Conservation (phyloP, 2,329 filamentous ascomycete genomes). For the Sodiomyces alkalinus region DNA sequence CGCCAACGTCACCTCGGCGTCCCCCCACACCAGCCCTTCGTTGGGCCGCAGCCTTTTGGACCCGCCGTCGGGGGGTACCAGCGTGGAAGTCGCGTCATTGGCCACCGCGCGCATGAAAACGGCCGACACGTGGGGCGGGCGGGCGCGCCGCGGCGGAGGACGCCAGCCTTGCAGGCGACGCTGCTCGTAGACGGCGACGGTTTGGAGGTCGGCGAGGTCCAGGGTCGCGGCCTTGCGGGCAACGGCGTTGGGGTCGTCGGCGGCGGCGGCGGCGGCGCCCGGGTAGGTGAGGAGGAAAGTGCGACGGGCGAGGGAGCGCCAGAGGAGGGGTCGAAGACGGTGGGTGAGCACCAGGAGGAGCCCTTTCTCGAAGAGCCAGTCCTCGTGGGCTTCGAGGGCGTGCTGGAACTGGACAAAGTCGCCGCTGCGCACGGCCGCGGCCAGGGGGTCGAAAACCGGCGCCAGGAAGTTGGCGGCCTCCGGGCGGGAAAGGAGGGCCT, state of each 20-base stretch:
- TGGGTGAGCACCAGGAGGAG: slow-evolving; percentile 63
- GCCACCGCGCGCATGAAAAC: slow-evolving; percentile 36
- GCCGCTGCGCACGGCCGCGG: slow-evolving; percentile 54
- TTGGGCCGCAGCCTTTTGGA: slow-evolving; percentile 35
- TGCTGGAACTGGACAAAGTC: slow-evolving; percentile 60
- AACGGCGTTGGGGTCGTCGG: slow-evolving; percentile 21
- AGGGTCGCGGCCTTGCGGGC: slow-evolving; percentile 57
- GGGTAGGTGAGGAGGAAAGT: slow-evolving; percentile 66
- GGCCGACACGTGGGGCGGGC: slow-evolving; percentile 28
- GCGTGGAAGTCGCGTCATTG: slow-evolving; percentile 27
- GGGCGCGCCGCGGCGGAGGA: slow-evolving; percentile 20
- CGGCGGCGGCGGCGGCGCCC: slow-evolving; percentile 37
- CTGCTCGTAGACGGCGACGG: slow-evolving; percentile 50
- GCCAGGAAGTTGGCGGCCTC: slow-evolving; percentile 50
- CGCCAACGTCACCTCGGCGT: slow-evolving; percentile 39
- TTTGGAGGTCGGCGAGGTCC: slow-evolving; percentile 52
- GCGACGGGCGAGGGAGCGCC: slow-evolving; percentile 66
- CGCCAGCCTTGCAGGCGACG: slow-evolving; percentile 42
- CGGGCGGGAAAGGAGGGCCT: slow-evolving; percentile 48
- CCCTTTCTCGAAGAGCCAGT: slow-evolving; percentile 63
- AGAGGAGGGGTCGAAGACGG: slow-evolving; percentile 66
- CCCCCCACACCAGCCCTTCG: slow-evolving; percentile 49
- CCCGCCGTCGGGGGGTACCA: slow-evolving; percentile 31
- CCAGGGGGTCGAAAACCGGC: slow-evolving; percentile 58
- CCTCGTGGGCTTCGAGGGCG: slow-evolving; percentile 46